Conservation (phyloP, 108 stramenopile genomes). For the Skeletonema grethae region DNA sequence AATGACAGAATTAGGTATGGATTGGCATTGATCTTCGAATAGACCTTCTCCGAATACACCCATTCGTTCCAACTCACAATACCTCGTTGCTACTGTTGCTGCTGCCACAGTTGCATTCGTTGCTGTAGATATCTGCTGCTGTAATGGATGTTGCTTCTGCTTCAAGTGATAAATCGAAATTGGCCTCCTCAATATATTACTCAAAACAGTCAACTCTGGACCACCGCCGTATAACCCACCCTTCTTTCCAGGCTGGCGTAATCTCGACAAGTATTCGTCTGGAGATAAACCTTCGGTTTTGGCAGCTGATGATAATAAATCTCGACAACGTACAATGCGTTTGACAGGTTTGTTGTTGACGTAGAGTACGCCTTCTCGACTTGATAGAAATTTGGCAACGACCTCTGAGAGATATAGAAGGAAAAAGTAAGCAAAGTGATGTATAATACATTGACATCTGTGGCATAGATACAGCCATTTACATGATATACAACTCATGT, state of each 20-base stretch:
- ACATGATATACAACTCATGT: too few species aligned
- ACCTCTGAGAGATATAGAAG: conserved; percentile 27
- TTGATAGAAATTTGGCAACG: conserved; percentile 65
- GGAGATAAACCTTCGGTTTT: conserved; percentile 50
- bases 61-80: conserved; percentile 53
- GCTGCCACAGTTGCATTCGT: background rate
- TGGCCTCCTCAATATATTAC: conserved; percentile 79
- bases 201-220: conserved; percentile 72
- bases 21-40: conserved; percentile 60
- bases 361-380: conserved; percentile 52
- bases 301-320: conserved; percentile 58
- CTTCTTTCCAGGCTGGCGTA: conserved; percentile 55
- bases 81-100: background rate
- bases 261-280: conserved; percentile 54
- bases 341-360: conserved; percentile 44
- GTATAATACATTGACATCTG: too few species aligned
- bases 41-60: conserved; percentile 69
- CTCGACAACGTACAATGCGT: conserved; percentile 49
- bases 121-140: background rate
- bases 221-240: conserved; percentile 79
- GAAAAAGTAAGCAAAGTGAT: background rate
- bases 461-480: too few species aligned
- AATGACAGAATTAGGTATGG: conserved; percentile 57
- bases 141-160: conserved; percentile 11
- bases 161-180: conserved; percentile 76